Percentiles rank a stretch among this genome's conserved stretches.
Conservation (phyloP, 164 flowering plant species). For the Euptelea pleiosperma region DNA sequence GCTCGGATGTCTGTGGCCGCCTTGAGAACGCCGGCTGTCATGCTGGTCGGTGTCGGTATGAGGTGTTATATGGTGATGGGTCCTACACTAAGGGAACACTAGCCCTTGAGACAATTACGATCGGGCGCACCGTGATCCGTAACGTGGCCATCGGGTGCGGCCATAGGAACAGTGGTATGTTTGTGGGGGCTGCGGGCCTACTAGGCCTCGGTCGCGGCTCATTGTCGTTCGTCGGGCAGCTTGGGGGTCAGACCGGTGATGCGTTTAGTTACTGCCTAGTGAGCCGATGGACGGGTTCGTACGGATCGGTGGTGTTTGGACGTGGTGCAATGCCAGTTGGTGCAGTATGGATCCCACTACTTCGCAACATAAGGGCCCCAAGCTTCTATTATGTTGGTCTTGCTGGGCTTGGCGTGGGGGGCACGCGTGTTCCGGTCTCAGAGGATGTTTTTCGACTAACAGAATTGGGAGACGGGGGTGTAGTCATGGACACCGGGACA, state of each 20-base stretch:
- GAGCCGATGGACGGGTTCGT: conserved; percentile 53
- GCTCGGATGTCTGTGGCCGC: conserved; percentile 47
- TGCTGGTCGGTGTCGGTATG: conserved; percentile 68
- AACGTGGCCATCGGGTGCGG: conserved; percentile 93
- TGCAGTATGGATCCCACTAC: conserved; percentile 70
- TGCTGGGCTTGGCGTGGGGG: conserved; percentile 79
- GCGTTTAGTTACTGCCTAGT: conserved; percentile 80
- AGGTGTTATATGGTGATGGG: conserved; percentile 67
- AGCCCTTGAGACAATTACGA: conserved; percentile 56
- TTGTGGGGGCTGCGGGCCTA: conserved; percentile 84
- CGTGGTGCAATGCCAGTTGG: conserved; percentile 59
- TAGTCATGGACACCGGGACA: conserved; percentile 90
- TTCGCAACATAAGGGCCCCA: conserved; percentile 63
- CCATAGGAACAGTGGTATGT: conserved; percentile 79
- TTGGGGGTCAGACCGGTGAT: conserved; percentile 73
- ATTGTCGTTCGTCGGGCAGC: conserved; percentile 78
- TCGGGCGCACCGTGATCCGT: conserved; percentile 43
- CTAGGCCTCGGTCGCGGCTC: conserved; percentile 85
- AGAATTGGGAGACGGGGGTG: conserved; percentile 67
- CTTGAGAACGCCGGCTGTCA: conserved; percentile 50
- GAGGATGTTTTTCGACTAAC: conserved; percentile 43
- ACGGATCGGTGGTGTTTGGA: conserved; percentile 69
- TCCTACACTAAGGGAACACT: conserved; percentile 63
- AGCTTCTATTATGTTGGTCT: conserved; percentile 80
- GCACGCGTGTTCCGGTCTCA: conserved; percentile 44